Base-by-base conservation (phyloP, 768 basidiomycete species). In the Rhodocollybia butyracea region DNA sequence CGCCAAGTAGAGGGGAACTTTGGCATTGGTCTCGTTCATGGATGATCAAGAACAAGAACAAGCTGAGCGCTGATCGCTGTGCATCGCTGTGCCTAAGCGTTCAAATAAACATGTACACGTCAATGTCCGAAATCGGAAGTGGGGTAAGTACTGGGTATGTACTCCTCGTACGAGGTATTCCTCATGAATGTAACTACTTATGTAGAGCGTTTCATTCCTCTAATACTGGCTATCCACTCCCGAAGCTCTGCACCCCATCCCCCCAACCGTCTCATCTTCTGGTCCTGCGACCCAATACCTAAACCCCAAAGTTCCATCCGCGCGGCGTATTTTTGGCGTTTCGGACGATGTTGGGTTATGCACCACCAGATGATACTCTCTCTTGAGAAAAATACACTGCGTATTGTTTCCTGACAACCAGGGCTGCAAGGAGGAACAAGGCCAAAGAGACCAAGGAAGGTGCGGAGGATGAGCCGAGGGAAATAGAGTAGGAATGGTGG, bases 401-500 rank as follows among this genome's bases (percentile, higher is more conserved):
- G 57, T 43, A 76, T 58, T 2, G 58, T 66, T 50, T 85, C 81
- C 1, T 22, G 3, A 61, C 84, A 85, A 0, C 80, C 84, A 6
- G 74, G 71, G 29, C 76, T 77, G 60, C 84, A 84, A 0, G 74
- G 61, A 2, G 64, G 56, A 0, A 51, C 34, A 21, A 75, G 57
- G 1, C 72, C 47, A 10, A 78, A 46, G 11, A 82, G 55, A 21
- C 83, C 76, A 56, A 71, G 62, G n/a, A 84, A 61, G 1, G 85
- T 87, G 45, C 86, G 74, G 52, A 71, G 59, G 56, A 79, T 62
- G 24, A 86, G 60, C 15, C 86, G 82, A 21, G 86, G 83, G 52
- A 88, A 74, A 68, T 88, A 88, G 10, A 80, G 66, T 8, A 70
- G 17, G 31, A 88, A 68, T 12, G 86, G 87, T 7, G 85, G 85